Base-by-base conservation (phyloP, 768 basidiomycete species). In the Gloeopeniophorella convolvens region DNA sequence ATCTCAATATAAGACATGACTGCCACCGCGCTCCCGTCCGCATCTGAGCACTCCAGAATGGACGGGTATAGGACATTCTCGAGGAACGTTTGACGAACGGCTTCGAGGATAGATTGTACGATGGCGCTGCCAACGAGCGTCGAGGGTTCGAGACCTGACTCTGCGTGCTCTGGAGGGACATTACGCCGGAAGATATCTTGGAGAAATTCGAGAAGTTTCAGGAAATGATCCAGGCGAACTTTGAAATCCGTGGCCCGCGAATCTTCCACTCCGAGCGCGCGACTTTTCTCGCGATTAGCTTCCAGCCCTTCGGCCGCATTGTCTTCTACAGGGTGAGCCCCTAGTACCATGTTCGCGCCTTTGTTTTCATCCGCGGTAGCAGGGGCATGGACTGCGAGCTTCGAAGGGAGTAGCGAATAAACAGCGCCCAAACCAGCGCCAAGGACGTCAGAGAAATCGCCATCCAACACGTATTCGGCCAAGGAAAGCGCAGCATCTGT, bases 371-470 rank as follows among this genome's bases (percentile, higher is more conserved):
- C 72, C 31, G 73, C 59, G 3, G 66, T 61, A 7, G 66, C 59
- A 3, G 72, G 71, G 5, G 77, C 68, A 43, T 72, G 74, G 52
- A 96, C 79, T 44, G 79, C 81, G 34, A 98, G 74, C 67, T 96
- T 96, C 16, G 82, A 80, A 0, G 95, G 95, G 10, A 98, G 72
- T 2, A 92, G 68, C 2, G 92, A 96, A 62, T 95, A 97, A 1
- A 95, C 87, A 0, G 95, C 95, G 3, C 91, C 85, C 10, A 98
- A 65, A 13, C 93, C 92, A 3, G 95, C 95, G 15, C 85, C 91
- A 39, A 98, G 78, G 10, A 98, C 95, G 56, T 97, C 93, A n/a
- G 92, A 90, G 65, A 96, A 95, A 66, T 97, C 95, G n/a, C 93
- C 90, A 61, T 95, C 90, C 15, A 96, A 76, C 44, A 97, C 89